These are phyloP conservation scores for Suhomyces sp. DNA, from an alignment of 805 yeast genomes.

Conservation along the genomic window DNA sequence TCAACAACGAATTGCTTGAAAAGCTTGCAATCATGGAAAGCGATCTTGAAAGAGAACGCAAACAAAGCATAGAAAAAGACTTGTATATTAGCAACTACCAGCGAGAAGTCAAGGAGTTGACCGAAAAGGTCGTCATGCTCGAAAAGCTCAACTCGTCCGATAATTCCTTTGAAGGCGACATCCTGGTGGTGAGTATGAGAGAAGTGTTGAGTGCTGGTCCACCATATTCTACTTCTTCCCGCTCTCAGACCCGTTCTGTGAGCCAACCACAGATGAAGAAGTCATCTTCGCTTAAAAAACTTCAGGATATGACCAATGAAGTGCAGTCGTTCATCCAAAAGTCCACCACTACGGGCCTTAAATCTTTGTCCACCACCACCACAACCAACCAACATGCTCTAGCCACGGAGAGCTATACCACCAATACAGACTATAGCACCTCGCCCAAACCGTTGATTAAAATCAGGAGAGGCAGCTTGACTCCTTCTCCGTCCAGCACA, in stretches of 20 bases:
- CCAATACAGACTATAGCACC: too few species aligned
- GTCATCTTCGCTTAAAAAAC: constrained; percentile 29
- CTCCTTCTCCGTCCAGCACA: constrained; percentile 6
- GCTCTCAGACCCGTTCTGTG: background rate
- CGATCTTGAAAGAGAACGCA: constrained; percentile 33
- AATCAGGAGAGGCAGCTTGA: background rate
- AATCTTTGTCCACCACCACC: constrained; percentile 22
- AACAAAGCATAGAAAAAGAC: constrained; percentile 21
- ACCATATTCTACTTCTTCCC: constrained; percentile 9
- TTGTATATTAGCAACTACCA: constrained; percentile 30
- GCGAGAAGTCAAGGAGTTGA: constrained; percentile 25
- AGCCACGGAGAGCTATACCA: background rate
- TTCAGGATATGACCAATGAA: constrained; percentile 29
- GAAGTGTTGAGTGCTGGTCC: constrained; percentile 26
- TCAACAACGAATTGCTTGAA: constrained; percentile 42
- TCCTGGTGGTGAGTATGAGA: constrained; percentile 24
- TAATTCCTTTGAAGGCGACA: constrained; percentile 11
- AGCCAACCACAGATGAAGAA: constrained; percentile 7
- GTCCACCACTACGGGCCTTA: constrained; percentile 12
- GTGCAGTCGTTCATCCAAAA: constrained; percentile 14
- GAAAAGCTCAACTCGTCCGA: constrained; percentile 1
- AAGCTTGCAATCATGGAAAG: constrained; percentile 41
- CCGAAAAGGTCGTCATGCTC: constrained; percentile 2
- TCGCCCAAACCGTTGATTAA: background rate
- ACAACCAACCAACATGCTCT: constrained; percentile 9